Conservation (phyloP, 2,329 filamentous ascomycete genomes). For the Ambrosiella beaveri region DNA sequence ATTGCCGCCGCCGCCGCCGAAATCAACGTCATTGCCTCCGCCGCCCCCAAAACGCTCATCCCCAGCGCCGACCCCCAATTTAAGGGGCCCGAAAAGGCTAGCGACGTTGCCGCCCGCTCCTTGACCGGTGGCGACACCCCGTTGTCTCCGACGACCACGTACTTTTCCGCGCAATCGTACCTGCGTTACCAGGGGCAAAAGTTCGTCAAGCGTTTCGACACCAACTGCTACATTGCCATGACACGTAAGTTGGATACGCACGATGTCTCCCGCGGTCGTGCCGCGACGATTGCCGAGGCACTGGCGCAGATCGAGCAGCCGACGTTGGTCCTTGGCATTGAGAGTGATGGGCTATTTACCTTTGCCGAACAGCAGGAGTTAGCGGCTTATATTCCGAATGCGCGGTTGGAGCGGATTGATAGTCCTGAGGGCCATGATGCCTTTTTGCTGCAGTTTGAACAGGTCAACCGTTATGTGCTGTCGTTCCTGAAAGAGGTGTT, state of each 20-base stretch:
- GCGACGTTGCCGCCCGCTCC: slow-evolving; percentile 15
- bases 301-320: slow-evolving; percentile 75
- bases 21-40: slow-evolving; percentile 15
- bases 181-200: slow-evolving; percentile 91
- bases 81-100: slow-evolving; percentile 28
- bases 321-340: slow-evolving; percentile 78
- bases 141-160: slow-evolving; percentile 45
- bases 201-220: slow-evolving; percentile 92
- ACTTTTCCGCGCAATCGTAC: slow-evolving; percentile 96
- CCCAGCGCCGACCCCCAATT: slow-evolving; percentile 49
- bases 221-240: slow-evolving; percentile 98
- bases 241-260: slow-evolving; percentile 96
- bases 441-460: slow-evolving; percentile 90
- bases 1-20: slow-evolving; percentile 12
- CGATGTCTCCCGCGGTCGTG: slow-evolving; percentile 69
- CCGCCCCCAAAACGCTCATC: slow-evolving; percentile 16
- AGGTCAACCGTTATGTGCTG: slow-evolving; percentile 79
- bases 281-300: slow-evolving; percentile 52
- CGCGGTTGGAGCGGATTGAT: slow-evolving; percentile 70
- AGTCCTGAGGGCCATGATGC: slow-evolving; percentile 92
- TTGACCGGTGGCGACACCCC: slow-evolving; percentile 33
- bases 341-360: slow-evolving; percentile 89
- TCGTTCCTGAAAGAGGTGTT: slow-evolving; percentile 68
- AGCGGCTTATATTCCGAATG: slow-evolving; percentile 61
- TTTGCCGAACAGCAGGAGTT: slow-evolving; percentile 93